Evolutionary conservation across 768 basidiomycete species (phyloP).

Genomic region (Podaxis carcinomalis): DNA sequence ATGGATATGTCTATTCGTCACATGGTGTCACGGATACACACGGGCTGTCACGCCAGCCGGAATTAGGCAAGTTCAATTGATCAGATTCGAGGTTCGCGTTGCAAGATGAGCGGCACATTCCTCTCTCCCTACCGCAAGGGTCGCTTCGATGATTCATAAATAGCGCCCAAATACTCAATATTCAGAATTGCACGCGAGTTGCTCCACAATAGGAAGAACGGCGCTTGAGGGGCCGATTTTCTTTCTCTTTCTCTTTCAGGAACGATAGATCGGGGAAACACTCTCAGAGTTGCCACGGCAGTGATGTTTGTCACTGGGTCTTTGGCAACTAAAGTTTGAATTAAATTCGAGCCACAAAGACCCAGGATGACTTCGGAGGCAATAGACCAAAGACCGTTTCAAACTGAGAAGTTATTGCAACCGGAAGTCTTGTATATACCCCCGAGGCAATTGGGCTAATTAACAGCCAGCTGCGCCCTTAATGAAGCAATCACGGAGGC

Average conservation of each 20-base stretch:
- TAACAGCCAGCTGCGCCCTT: background rate
- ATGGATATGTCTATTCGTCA: background rate
- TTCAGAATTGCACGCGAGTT: background rate
- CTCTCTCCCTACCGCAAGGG: background rate
- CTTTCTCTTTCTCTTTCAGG: background rate
- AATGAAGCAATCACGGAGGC: slow-evolving; percentile 1
- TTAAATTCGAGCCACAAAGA: background rate
- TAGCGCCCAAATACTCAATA: background rate
- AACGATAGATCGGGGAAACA: slow-evolving; percentile 2
- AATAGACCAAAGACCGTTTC: background rate
- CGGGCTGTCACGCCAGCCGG: background rate
- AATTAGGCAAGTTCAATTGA: background rate
- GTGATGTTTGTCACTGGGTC: slow-evolving; percentile 3
- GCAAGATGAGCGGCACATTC: background rate
- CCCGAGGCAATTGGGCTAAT: background rate
- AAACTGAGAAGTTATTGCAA: background rate
- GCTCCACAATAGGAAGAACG: background rate
- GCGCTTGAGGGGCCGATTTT: background rate
- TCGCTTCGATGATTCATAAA: background rate
- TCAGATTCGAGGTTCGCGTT: background rate
- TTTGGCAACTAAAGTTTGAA: background rate
- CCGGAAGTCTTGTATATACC: background rate
- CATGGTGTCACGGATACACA: background rate
- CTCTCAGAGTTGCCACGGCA: background rate
- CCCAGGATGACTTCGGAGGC: background rate